These are phyloP conservation scores for Fusarium sp. DNA, from an alignment of 2,329 filamentous ascomycete genomes.

Conservation along the genomic window DNA sequence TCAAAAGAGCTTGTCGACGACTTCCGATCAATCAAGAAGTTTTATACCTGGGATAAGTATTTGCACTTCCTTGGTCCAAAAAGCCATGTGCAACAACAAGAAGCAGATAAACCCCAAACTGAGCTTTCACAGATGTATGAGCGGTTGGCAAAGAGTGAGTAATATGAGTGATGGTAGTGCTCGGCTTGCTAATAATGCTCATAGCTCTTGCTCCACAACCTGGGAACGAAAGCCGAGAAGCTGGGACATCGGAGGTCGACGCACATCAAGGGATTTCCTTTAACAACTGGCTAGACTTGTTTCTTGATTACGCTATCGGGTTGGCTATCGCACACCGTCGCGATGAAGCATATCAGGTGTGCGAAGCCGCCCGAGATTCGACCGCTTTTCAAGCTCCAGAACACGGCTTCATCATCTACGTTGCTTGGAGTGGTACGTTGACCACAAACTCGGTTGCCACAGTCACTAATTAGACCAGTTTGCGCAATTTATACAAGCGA, in stretches of 20 bases:
- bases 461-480: conserved; percentile 60
- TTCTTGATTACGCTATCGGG: conserved; percentile 86
- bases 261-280: conserved; percentile 84
- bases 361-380: conserved; percentile 82
- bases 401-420: conserved; percentile 78
- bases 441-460: not conserved
- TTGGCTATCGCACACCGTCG: conserved; percentile 76
- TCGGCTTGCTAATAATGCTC: conserved; percentile 24
- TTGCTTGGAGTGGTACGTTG: conserved; percentile 78
- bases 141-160: conserved; percentile 67
- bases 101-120: conserved; percentile 52
- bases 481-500: conserved; percentile 88
- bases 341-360: conserved; percentile 82
- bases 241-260: conserved; percentile 53
- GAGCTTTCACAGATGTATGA: conserved; percentile 69
- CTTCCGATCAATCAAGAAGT: conserved; percentile 72
- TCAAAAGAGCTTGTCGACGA: conserved; percentile 72
- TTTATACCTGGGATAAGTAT: conserved; percentile 77
- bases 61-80: conserved; percentile 66
- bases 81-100: conserved; percentile 39
- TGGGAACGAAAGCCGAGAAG: conserved; percentile 41
- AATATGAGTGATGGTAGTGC: not conserved
- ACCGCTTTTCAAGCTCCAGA: conserved; percentile 83
- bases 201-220: conserved; percentile 53
- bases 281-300: conserved; percentile 87